Conservation (phyloP, 1,139 yeast species). For the Candida neerlandica region DNA sequence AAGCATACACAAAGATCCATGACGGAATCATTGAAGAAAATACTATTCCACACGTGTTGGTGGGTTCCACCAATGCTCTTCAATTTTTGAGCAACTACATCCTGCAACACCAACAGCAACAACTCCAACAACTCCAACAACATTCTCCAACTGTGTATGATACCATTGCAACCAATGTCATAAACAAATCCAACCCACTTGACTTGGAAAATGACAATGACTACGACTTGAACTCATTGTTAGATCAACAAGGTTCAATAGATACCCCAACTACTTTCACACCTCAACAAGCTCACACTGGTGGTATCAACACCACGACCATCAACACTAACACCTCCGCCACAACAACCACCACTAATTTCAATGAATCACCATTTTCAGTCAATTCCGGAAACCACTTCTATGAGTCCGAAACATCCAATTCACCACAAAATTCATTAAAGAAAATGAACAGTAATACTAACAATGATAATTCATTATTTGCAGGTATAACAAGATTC, state of each 20-base stretch:
- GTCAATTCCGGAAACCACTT: constrained; percentile 10
- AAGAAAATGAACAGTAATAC: constrained; percentile 5
- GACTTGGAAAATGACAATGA: neutral
- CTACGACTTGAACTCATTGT: neutral
- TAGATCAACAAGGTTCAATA: constrained; percentile 1
- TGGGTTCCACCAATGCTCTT: constrained; percentile 55
- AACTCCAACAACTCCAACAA: constrained; percentile 14
- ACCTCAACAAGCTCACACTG: constrained; percentile 4
- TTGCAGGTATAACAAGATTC: constrained; percentile 4
- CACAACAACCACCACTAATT: constrained; percentile 5
- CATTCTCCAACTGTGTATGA: neutral
- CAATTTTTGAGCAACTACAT: constrained; percentile 57
- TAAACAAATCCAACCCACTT: neutral
- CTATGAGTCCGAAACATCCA: constrained; percentile 15
- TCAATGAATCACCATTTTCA: constrained; percentile 15
- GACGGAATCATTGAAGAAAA: constrained; percentile 42
- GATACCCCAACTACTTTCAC: constrained; percentile 4
- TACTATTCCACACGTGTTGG: constrained; percentile 54
- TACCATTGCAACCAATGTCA: constrained; percentile 1
- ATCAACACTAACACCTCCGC: neutral
- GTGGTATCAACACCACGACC: neutral
- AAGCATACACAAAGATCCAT: constrained; percentile 45
- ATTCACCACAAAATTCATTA: constrained; percentile 9
- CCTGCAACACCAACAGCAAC: constrained; percentile 4
- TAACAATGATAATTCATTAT: neutral